Percentiles rank a stretch among this genome's conserved stretches.
phyloP scores from a whole-genome alignment of 2,329 filamentous ascomycete species.

The Fonsecaea nubica region DNA sequence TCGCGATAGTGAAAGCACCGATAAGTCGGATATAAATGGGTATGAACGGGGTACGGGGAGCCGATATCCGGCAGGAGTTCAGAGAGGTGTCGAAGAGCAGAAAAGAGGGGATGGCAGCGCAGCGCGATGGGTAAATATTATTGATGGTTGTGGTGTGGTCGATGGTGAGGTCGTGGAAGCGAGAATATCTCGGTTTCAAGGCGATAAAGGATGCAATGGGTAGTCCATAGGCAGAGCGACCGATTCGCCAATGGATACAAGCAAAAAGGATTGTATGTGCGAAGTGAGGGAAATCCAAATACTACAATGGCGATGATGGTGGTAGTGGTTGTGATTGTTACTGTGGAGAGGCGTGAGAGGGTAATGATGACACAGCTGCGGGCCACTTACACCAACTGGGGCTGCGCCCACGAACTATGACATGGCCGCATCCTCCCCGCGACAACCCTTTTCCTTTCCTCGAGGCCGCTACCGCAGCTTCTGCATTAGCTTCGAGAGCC shows the following conservation, averaged over 20 bases:
- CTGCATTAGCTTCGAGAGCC: not conserved
- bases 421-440: not conserved
- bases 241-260: not conserved
- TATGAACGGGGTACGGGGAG: not conserved
- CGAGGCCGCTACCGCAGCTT: not conserved
- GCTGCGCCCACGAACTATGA: not conserved
- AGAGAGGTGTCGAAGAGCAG: not conserved
- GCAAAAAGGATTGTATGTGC: not conserved
- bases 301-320: not conserved
- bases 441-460: not conserved
- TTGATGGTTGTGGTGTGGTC: not conserved
- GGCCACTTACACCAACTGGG: not conserved
- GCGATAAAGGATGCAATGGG: not conserved
- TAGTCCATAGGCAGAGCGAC: not conserved
- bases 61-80: not conserved
- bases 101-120: not conserved
- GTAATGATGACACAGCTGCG: conserved; percentile 3
- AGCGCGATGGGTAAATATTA: conserved; percentile 1
- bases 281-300: conserved; percentile 1
- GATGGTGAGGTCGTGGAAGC: not conserved
- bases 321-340: not conserved
- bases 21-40: not conserved
- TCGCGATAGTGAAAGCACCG: conserved; percentile 1
- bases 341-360: not conserved
- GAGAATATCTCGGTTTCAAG: not conserved